These are phyloP conservation scores for Neoboletus brunneissimus DNA, from an alignment of 768 basidiomycete species.

Conservation along the genomic window DNA sequence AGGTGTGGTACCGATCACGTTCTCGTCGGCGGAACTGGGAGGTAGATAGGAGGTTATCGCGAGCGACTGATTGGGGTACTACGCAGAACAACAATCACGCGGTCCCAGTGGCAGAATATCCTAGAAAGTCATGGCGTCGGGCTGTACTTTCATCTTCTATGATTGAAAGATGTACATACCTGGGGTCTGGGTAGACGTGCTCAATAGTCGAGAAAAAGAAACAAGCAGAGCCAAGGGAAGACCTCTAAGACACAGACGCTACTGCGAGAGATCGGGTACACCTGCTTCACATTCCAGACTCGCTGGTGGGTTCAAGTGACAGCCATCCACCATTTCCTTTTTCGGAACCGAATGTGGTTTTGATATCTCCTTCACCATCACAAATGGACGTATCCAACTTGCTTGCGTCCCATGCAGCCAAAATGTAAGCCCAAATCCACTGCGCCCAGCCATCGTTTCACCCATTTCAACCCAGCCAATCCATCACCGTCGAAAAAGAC, in stretches of 20 bases:
- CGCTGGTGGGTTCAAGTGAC: too few relatives aligned
- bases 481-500: conserved; percentile 72
- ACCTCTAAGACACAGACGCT: background rate
- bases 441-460: background rate
- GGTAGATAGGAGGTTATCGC: background rate
- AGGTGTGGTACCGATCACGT: too few relatives aligned
- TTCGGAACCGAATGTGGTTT: background rate
- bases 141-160: background rate
- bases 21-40: too few relatives aligned
- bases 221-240: background rate
- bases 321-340: conserved; percentile 3
- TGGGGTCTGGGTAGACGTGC: background rate
- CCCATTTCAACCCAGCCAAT: conserved; percentile 45
- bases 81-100: background rate
- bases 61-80: background rate
- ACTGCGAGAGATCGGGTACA: background rate
- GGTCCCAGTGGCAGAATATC: background rate
- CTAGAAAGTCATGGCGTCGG: background rate
- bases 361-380: background rate
- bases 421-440: conserved; percentile 49
- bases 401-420: conserved; percentile 68
- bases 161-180: background rate
- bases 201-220: background rate
- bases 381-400: conserved; percentile 37
- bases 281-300: background rate